Evolutionary conservation across 306 rosid species (phyloP).

Genomic region (Trifolium subterraneum): DNA sequence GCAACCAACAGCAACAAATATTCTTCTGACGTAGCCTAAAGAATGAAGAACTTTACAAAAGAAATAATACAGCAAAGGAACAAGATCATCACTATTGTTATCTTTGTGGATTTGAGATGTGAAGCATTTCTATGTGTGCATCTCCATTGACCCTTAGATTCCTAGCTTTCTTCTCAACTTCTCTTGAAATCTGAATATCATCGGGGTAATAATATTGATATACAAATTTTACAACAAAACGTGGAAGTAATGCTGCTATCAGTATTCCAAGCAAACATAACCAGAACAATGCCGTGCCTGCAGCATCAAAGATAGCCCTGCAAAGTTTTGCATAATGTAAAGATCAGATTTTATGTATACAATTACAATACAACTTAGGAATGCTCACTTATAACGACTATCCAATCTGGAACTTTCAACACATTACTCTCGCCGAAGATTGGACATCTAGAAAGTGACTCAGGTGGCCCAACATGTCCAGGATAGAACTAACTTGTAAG

Average conservation of each 20-base stretch:
- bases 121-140: conserved; percentile 78
- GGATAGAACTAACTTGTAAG: neutral
- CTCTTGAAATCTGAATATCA: conserved; percentile 87
- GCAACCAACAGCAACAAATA: conserved; percentile 55
- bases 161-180: conserved; percentile 60
- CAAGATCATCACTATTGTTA: conserved; percentile 42
- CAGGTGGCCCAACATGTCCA: neutral
- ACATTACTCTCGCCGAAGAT: neutral
- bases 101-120: conserved; percentile 52
- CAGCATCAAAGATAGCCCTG: conserved; percentile 76
- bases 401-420: neutral
- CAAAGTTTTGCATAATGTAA: conserved; percentile 28
- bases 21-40: conserved; percentile 71
- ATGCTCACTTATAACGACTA: neutral
- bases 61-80: conserved; percentile 19
- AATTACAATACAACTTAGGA: neutral
- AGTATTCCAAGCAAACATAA: conserved; percentile 66
- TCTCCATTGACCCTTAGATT: conserved; percentile 49
- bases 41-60: conserved; percentile 65
- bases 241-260: conserved; percentile 69
- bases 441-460: neutral
- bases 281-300: conserved; percentile 64
- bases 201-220: conserved; percentile 64
- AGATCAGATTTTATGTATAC: conserved; percentile 21
- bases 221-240: conserved; percentile 61